Conservation (phyloP, 495 filamentous ascomycete species). For the Parmelia sp. region DNA sequence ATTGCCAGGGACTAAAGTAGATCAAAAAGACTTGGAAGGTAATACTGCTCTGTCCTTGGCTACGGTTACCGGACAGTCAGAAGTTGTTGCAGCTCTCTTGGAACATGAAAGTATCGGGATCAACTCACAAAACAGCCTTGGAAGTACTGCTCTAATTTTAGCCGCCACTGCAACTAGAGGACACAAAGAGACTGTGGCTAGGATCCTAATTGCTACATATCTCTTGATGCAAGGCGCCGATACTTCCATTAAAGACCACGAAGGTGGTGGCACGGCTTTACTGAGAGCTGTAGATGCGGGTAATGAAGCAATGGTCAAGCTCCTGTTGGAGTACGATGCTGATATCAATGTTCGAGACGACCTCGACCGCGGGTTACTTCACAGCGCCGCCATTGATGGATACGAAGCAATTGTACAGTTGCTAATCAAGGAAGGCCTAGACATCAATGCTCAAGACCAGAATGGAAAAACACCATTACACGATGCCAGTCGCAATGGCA, state of each 20-base stretch:
- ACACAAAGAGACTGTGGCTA: conserved; percentile 6
- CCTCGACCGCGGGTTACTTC: conserved; percentile 19
- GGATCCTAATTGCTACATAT: conserved; percentile 7
- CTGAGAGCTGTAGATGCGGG: conserved; percentile 14
- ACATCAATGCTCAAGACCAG: conserved; percentile 11
- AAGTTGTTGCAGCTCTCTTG: not conserved
- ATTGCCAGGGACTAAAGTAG: not conserved
- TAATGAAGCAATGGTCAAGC: not conserved
- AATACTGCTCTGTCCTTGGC: conserved; percentile 14
- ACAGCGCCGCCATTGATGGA: conserved; percentile 19
- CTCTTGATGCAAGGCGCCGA: conserved; percentile 22
- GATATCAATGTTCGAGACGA: conserved; percentile 5
- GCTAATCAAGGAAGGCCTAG: conserved; percentile 11
- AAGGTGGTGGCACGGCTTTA: conserved; percentile 17
- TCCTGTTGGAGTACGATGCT: not conserved
- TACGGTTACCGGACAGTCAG: not conserved
- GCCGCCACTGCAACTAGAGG: not conserved
- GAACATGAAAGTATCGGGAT: not conserved
- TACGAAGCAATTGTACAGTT: conserved; percentile 18
- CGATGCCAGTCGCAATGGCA: conserved; percentile 18
- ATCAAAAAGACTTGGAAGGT: conserved; percentile 10
- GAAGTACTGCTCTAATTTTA: conserved; percentile 9
- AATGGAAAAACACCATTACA: conserved; percentile 22
- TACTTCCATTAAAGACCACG: conserved; percentile 6
- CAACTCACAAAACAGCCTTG: conserved; percentile 5